Percentiles rank a stretch among this genome's conserved stretches.
Evolutionary conservation across 495 filamentous ascomycete genomes (phyloP).

Genomic region (Gamarada debralockiae): DNA sequence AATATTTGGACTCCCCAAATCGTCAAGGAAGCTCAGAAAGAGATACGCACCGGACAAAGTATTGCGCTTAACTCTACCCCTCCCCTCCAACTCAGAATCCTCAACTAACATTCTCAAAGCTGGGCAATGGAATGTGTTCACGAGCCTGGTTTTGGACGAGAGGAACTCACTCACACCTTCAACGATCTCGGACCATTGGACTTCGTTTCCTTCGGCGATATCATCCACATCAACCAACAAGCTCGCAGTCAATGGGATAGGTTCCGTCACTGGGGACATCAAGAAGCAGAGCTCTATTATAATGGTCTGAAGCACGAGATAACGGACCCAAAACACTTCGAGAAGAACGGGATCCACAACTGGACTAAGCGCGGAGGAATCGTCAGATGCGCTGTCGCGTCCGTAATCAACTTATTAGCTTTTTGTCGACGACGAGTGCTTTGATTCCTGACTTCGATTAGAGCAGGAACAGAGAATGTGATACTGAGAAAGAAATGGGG

Average conservation of each 20-base stretch:
- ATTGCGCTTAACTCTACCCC: constrained; percentile 51
- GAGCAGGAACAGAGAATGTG: too few species aligned
- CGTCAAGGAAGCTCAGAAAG: constrained; percentile 43
- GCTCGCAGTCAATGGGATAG: constrained; percentile 72
- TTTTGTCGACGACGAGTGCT: too few species aligned
- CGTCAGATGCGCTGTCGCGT: too few species aligned
- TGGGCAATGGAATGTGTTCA: constrained; percentile 50
- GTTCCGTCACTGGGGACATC: constrained; percentile 41
- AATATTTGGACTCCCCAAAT: constrained; percentile 55
- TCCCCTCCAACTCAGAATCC: not conserved
- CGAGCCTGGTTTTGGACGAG: constrained; percentile 36
- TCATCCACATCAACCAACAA: constrained; percentile 67
- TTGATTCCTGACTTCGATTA: too few species aligned
- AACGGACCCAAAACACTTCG: constrained; percentile 37
- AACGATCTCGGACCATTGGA: constrained; percentile 37
- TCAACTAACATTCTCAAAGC: constrained; percentile 24
- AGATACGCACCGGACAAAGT: constrained; percentile 52
- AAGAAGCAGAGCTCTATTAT: constrained; percentile 41
- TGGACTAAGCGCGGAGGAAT: too few species aligned
- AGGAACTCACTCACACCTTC: constrained; percentile 38
- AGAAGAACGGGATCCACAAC: constrained; percentile 48
- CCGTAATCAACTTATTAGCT: too few species aligned
- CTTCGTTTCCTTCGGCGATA: constrained; percentile 52
- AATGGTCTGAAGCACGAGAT: constrained; percentile 50
- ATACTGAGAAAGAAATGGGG: too few species aligned